Conservation (phyloP, 139 green algal species). For the Marvania coccoides region DNA sequence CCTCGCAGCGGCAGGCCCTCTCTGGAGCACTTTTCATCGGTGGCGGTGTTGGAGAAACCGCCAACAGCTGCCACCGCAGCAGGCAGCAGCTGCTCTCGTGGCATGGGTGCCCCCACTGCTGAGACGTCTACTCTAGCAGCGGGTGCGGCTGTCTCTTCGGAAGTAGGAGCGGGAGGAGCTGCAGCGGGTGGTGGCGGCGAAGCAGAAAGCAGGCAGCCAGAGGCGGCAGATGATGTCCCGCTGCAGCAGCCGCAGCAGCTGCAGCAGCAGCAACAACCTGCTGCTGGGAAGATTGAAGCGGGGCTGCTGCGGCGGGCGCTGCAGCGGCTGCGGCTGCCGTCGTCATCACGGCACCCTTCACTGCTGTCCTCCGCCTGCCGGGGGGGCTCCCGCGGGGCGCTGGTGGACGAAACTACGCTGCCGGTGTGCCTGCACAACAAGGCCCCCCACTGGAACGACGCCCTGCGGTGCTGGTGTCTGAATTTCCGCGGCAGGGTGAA, state of each 20-base stretch:
- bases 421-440: constrained; percentile 80
- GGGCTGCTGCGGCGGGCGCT: neutral
- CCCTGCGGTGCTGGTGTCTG: constrained; percentile 92
- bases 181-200: too few relatives aligned
- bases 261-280: neutral
- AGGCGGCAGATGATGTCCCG: neutral
- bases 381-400: neutral
- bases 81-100: too few relatives aligned
- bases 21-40: neutral
- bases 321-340: neutral
- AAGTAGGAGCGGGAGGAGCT: neutral
- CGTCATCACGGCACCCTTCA: neutral
- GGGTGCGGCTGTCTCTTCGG: neutral
- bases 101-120: too few relatives aligned
- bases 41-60: neutral
- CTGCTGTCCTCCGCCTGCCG: neutral
- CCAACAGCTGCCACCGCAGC: neutral
- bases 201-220: too few relatives aligned
- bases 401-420: neutral
- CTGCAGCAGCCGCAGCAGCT: neutral
- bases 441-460: constrained; percentile 90
- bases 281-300: neutral
- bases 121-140: neutral
- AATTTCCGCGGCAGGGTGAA: constrained; percentile 99
- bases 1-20: neutral